These are phyloP conservation scores for Lepiota brunneoincarnata DNA, from an alignment of 768 basidiomycete species.

Conservation along the genomic window DNA sequence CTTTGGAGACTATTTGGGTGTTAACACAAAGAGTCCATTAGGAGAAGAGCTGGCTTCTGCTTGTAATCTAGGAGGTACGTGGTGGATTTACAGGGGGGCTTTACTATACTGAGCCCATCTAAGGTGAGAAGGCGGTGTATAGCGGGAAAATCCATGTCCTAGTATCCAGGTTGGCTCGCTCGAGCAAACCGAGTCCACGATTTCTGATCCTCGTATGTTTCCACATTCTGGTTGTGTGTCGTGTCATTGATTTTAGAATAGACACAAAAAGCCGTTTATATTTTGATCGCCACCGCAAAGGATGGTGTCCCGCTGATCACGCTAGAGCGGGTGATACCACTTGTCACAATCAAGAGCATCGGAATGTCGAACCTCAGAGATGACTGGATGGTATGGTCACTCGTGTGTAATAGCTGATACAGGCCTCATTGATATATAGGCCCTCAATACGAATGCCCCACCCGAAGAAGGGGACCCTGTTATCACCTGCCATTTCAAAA, in stretches of 20 bases:
- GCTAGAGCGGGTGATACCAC: slow-evolving; percentile 85
- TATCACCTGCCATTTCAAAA: slow-evolving; percentile 92
- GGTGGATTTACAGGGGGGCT: not conserved
- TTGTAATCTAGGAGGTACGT: slow-evolving; percentile 73
- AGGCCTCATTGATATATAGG: slow-evolving; percentile 36
- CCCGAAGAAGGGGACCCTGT: slow-evolving; percentile 95
- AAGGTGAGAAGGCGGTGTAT: slow-evolving; percentile 79
- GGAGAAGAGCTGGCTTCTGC: slow-evolving; percentile 72
- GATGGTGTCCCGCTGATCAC: slow-evolving; percentile 57
- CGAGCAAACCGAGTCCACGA: slow-evolving; percentile 89
- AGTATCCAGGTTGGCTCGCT: slow-evolving; percentile 80
- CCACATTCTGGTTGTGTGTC: not conserved
- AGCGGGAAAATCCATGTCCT: slow-evolving; percentile 80
- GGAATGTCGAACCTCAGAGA: slow-evolving; percentile 87
- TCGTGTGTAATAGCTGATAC: not conserved
- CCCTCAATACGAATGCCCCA: slow-evolving; percentile 62
- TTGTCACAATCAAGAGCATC: slow-evolving; percentile 85
- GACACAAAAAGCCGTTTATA: slow-evolving; percentile 85
- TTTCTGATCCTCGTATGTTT: slow-evolving; percentile 81
- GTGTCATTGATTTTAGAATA: slow-evolving; percentile 26
- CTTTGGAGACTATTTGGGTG: slow-evolving; percentile 92
- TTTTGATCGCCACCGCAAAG: slow-evolving; percentile 60
- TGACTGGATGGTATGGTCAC: slow-evolving; percentile 81
- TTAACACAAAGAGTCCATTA: slow-evolving; percentile 77
- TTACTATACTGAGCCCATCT: not conserved